Percentiles rank a stretch among this genome's conserved stretches.
phyloP scores from a whole-genome alignment of 164 flowering plant species.

The Echeveria elegans region DNA sequence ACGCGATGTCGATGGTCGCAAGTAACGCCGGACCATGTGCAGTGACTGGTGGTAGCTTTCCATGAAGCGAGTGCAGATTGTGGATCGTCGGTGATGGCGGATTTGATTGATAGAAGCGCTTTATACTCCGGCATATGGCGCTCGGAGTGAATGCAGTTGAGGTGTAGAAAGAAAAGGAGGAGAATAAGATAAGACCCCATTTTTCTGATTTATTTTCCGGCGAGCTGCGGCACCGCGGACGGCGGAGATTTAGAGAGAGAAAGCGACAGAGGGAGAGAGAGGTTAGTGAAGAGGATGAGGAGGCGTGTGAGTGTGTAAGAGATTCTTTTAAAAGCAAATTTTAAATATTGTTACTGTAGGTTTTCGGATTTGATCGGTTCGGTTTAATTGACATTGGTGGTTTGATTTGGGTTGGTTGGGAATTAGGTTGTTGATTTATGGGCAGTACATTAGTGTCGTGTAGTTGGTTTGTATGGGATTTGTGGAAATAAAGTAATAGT shows the following conservation, averaged over 20 bases:
- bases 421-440: neutral
- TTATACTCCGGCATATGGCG: slow-evolving; percentile 38
- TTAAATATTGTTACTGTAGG: neutral
- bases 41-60: slow-evolving; percentile 47
- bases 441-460: slow-evolving; percentile 1
- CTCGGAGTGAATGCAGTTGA: slow-evolving; percentile 11
- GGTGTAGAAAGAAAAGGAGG: slow-evolving; percentile 15
- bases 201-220: slow-evolving; percentile 12
- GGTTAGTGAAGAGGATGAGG: neutral
- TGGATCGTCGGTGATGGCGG: slow-evolving; percentile 55
- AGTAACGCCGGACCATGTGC: slow-evolving; percentile 61
- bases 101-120: slow-evolving; percentile 54
- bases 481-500: neutral
- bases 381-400: neutral
- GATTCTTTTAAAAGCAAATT: neutral
- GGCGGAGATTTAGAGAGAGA: slow-evolving; percentile 1
- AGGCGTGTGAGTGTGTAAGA: neutral
- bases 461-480: neutral
- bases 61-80: slow-evolving; percentile 35
- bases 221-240: neutral
- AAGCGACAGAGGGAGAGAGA: neutral
- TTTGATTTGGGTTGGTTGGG: neutral
- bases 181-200: slow-evolving; percentile 15
- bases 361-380: neutral
- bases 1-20: slow-evolving; percentile 48